These are phyloP conservation scores for Hypomontagnella submonticulosa DNA, from an alignment of 495 filamentous ascomycete species.

Conservation along the genomic window DNA sequence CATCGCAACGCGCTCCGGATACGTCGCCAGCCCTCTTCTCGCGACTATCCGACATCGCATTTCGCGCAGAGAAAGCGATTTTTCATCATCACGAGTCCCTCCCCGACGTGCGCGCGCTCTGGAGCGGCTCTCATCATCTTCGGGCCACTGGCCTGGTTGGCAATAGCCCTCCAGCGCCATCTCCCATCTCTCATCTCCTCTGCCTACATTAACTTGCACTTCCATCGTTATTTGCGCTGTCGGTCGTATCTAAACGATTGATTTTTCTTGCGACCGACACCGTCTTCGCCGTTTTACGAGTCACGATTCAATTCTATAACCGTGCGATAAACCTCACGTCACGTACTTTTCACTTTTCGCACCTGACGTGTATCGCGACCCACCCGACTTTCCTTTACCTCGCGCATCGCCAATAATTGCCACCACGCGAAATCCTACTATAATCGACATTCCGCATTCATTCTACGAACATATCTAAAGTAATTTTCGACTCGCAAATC, in stretches of 20 bases:
- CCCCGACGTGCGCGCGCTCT: slow-evolving; percentile 42
- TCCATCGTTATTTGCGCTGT: slow-evolving; percentile 39
- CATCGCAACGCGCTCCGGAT: slow-evolving; percentile 55
- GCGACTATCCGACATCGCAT: slow-evolving; percentile 43
- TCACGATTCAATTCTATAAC: slow-evolving; percentile 30
- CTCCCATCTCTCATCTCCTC: no score
- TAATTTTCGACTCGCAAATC: slow-evolving; percentile 31
- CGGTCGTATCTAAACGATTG: slow-evolving; percentile 15
- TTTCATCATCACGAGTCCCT: slow-evolving; percentile 32
- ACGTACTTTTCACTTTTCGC: slow-evolving; percentile 1
- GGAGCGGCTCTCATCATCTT: slow-evolving; percentile 43
- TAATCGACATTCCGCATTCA: background rate
- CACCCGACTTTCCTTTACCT: slow-evolving; percentile 1
- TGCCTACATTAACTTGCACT: slow-evolving; percentile 33
- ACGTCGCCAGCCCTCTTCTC: slow-evolving; percentile 43
- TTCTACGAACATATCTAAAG: background rate
- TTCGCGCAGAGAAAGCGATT: slow-evolving; percentile 38
- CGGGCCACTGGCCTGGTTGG: slow-evolving; percentile 44
- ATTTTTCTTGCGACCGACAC: slow-evolving; percentile 21
- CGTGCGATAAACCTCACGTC: slow-evolving; percentile 6
- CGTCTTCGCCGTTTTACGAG: slow-evolving; percentile 25
- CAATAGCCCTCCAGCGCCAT: slow-evolving; percentile 44
- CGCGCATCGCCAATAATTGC: slow-evolving; percentile 13
- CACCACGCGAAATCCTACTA: background rate
- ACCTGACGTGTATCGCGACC: slow-evolving; percentile 17